These are phyloP conservation scores for Diaporthe batatas DNA, from an alignment of 2,329 filamentous ascomycete species.

Conservation along the genomic window DNA sequence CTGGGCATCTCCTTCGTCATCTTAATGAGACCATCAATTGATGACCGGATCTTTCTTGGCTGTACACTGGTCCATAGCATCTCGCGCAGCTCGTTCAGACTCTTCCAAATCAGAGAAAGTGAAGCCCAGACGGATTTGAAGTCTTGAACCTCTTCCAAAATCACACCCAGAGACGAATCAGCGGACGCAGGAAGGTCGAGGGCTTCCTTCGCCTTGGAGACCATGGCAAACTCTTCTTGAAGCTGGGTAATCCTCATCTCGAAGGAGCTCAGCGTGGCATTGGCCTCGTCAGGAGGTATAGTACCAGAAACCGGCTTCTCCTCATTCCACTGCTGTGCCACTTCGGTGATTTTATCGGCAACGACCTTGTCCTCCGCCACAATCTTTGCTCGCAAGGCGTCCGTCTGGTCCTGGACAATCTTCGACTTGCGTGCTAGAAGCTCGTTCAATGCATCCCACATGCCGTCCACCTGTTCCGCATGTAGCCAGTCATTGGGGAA, in stretches of 20 bases:
- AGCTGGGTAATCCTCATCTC: constrained; percentile 87
- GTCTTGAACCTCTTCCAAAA: constrained; percentile 96
- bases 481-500: constrained; percentile 95
- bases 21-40: constrained; percentile 92
- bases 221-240: constrained; percentile 90
- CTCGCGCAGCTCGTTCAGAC: constrained; percentile 92
- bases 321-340: constrained; percentile 90
- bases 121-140: constrained; percentile 99
- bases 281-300: constrained; percentile 90
- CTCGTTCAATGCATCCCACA: constrained; percentile 95
- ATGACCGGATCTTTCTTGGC: constrained; percentile 89
- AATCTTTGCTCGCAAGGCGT: constrained; percentile 95
- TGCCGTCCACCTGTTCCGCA: constrained; percentile 95
- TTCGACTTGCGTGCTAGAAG: constrained; percentile 92
- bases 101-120: constrained; percentile 95
- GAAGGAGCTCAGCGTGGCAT: constrained; percentile 83
- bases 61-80: constrained; percentile 95
- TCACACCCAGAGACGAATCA: constrained; percentile 84
- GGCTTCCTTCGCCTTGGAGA: constrained; percentile 96
- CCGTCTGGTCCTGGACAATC: constrained; percentile 95
- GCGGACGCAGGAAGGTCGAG: constrained; percentile 86
- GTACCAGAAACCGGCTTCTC: constrained; percentile 97
- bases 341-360: constrained; percentile 86
- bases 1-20: constrained; percentile 99
- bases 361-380: constrained; percentile 93